Percentiles rank a stretch among this genome's conserved stretches.
phyloP scores from a whole-genome alignment of 2,329 filamentous ascomycete species.

The Microsporum canis region DNA sequence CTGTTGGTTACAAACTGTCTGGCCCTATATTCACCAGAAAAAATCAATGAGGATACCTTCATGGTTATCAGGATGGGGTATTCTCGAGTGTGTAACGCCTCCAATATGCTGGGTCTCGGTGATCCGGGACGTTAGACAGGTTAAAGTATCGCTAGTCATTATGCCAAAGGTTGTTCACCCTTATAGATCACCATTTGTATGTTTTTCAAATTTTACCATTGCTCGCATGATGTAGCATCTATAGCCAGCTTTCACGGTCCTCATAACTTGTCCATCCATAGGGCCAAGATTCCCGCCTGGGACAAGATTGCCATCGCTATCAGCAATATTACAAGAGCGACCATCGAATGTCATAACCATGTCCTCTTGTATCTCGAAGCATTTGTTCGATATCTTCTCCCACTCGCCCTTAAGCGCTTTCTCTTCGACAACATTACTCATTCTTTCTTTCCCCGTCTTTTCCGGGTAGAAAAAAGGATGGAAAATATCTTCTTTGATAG shows the following conservation, averaged over 20 bases:
- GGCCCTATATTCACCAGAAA: not conserved
- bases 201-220: not conserved
- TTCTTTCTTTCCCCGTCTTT: too few relatives aligned
- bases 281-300: slow-evolving; percentile 5
- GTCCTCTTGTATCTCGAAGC: slow-evolving; percentile 6
- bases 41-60: not conserved
- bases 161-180: not conserved
- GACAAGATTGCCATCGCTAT: slow-evolving; percentile 2
- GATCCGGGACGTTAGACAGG: too few relatives aligned
- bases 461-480: too few relatives aligned
- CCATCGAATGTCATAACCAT: slow-evolving; percentile 8
- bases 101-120: not conserved
- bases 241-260: not conserved
- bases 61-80: not conserved
- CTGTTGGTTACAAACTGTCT: slow-evolving; percentile 7
- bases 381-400: slow-evolving; percentile 6
- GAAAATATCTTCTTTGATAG: too few relatives aligned
- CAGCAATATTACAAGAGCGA: slow-evolving; percentile 6
- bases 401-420: slow-evolving; percentile 3
- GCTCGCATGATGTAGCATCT: not conserved
- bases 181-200: not conserved
- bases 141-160: not conserved
- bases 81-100: not conserved
- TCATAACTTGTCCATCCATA: not conserved
- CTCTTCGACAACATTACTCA: not conserved